Base-by-base conservation (phyloP, 2,329 filamentous ascomycete genomes). In the Trichoderma endophyticum region DNA sequence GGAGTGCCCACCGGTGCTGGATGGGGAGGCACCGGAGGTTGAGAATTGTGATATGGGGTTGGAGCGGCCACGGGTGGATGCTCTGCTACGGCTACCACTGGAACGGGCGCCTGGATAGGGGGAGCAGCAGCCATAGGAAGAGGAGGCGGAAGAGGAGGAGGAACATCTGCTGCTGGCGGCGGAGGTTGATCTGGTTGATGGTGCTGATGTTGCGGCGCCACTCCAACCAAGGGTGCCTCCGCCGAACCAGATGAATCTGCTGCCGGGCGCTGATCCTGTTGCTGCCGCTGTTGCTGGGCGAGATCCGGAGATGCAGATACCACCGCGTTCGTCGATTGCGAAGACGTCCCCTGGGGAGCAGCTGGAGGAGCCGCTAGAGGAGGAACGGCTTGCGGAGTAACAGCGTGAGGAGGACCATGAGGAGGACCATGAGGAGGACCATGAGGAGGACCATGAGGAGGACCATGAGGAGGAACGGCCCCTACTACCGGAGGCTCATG, bases 121-220 rank as follows among this genome's bases (percentile, higher is more conserved):
- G 56, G 32, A 43, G 48, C 4, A n/a, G 63, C 6, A 15, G 51
- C n/a, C 60, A 63, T 6, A 6, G 34, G 30, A 39, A 64, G 21
- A 26, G 39, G n/a, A 67, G 36, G 8, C 0, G 56, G n/a, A 26
- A 43, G 30, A 24, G 70, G 70, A 26, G 39, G 30, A 57, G 39
- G 18, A 4, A 32, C 28, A n/a, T 24, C 26, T 51, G 34, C 28
- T 28, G 48, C 30, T 30, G 57, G 51, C 6, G 30, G 39, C 12
- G 60, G 59, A 18, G 74, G 70, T 34, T 67, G 70, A 61, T 77
- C 70, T 34, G 75, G 73, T 12, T 78, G 76, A 70, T 79, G 77
- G n/a, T 77, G 72, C 43, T 75, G 73, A 28, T 78, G 76, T 68
- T 79, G 78, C 24, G 77, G 73, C 36, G 75, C 71, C 51, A 71